A percentile compares a stretch with the other conserved stretches of the same genome.
Conservation (phyloP, 768 basidiomycete genomes). For the Stropharia rugosoannulata region DNA sequence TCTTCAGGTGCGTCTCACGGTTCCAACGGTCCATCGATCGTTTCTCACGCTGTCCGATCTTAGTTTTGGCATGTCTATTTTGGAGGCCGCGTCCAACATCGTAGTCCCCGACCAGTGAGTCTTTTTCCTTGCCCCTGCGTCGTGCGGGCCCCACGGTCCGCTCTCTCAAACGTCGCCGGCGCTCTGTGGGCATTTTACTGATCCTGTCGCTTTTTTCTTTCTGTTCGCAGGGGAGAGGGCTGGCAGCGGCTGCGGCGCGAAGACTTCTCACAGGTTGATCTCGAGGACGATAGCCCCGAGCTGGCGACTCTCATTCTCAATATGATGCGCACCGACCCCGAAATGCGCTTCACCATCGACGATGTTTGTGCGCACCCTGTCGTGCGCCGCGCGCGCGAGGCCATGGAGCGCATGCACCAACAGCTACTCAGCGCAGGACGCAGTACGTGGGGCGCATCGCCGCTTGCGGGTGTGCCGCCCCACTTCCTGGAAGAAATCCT, state of each 20-base stretch:
- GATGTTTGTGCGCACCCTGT: slow-evolving; percentile 62
- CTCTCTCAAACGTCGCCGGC: slow-evolving; percentile 11
- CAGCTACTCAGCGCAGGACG: slow-evolving; percentile 32
- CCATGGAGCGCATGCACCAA: slow-evolving; percentile 56
- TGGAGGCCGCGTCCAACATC: slow-evolving; percentile 95
- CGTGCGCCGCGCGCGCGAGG: slow-evolving; percentile 57
- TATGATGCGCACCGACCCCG: slow-evolving; percentile 79
- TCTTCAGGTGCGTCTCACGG: slow-evolving; percentile 80
- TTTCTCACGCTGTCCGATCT: slow-evolving; percentile 41
- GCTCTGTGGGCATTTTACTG: slow-evolving; percentile 16
- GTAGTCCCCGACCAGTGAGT: slow-evolving; percentile 96
- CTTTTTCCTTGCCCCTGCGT: slow-evolving; percentile 12
- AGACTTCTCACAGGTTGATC: slow-evolving; percentile 85
- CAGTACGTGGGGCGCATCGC: slow-evolving; percentile 57
- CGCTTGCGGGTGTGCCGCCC: slow-evolving; percentile 53
- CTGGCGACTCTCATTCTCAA: slow-evolving; percentile 65
- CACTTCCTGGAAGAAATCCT: slow-evolving; percentile 70
- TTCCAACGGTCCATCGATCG: slow-evolving; percentile 25
- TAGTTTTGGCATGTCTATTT: slow-evolving; percentile 93
- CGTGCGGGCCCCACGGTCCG: slow-evolving; percentile 14
- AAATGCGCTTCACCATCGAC: slow-evolving; percentile 52
- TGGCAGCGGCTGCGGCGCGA: slow-evolving; percentile 94
- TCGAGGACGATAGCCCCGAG: slow-evolving; percentile 61
- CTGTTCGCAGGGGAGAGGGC: slow-evolving; percentile 68
- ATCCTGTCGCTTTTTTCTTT: slow-evolving; percentile 21